These are phyloP conservation scores for Fistulinella staudtii DNA, from an alignment of 1,284 basidiomycete genomes.

Conservation along the genomic window DNA sequence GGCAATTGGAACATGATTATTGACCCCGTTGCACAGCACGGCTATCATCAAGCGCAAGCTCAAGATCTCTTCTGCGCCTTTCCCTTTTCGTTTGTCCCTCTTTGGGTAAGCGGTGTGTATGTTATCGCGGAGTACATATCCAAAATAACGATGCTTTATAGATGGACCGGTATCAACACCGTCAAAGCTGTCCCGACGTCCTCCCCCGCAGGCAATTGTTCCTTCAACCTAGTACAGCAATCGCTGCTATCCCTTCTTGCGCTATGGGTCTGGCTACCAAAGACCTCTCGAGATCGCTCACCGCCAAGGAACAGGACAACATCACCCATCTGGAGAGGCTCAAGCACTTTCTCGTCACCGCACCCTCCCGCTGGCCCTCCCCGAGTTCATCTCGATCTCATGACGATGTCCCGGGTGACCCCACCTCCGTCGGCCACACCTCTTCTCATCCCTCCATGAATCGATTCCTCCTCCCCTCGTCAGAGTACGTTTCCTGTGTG, in stretches of 20 bases:
- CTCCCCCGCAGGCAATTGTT: conserved; percentile 10
- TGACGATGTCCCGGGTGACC: conserved; percentile 16
- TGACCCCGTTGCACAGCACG: conserved; percentile 27
- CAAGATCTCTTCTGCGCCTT: conserved; percentile 23
- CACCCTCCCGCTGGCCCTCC: conserved; percentile 63
- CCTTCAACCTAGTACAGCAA: conserved; percentile 11
- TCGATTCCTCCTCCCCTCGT: conserved; percentile 77
- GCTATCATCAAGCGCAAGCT: conserved; percentile 30
- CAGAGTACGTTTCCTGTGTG: conserved; percentile 86
- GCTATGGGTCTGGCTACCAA: conserved; percentile 30
- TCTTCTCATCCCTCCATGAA: conserved; percentile 69
- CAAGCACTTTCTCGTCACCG: conserved; percentile 86
- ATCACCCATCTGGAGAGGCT: conserved; percentile 71
- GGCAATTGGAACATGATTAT: conserved; percentile 28
- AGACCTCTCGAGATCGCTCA: conserved; percentile 45
- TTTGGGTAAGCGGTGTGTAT: conserved; percentile 15
- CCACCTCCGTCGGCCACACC: conserved; percentile 23
- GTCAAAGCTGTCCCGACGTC: conserved; percentile 15
- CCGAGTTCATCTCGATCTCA: conserved; percentile 25
- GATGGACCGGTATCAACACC: conserved; percentile 18
- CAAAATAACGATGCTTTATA: conserved; percentile 24
- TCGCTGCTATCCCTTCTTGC: conserved; percentile 3
- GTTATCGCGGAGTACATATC: conserved; percentile 27
- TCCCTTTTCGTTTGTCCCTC: conserved; percentile 20
- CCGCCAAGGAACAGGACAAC: conserved; percentile 59